These are phyloP conservation scores for Tripidium arundinaceum DNA, from an alignment of 202 grass and related monocot genomes.

Conservation along the genomic window DNA sequence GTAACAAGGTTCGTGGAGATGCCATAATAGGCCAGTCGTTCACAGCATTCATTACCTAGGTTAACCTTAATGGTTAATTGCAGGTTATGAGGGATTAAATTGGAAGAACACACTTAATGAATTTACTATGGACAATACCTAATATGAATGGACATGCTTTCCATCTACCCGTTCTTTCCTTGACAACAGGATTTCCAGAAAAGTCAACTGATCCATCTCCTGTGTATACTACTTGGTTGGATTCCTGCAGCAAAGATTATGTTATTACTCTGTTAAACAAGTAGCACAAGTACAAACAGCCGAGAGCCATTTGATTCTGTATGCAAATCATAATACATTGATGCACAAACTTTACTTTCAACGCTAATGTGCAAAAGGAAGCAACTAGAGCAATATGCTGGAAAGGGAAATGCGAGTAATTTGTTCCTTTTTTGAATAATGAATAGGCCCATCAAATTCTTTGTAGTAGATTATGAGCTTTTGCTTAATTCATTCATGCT, in stretches of 20 bases:
- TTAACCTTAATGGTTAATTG: conserved; percentile 10
- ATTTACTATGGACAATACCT: conserved; percentile 37
- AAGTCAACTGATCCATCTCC: conserved; percentile 88
- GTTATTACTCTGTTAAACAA: conserved; percentile 9
- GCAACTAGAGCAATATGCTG: not conserved
- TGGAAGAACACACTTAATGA: not conserved
- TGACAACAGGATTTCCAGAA: conserved; percentile 61
- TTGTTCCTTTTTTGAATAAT: not conserved
- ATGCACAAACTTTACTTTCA: not conserved
- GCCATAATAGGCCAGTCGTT: conserved; percentile 81
- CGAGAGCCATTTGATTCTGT: not conserved
- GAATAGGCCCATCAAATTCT: not conserved
- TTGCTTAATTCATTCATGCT: not conserved
- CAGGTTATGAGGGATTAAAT: not conserved
- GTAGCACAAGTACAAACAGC: not conserved
- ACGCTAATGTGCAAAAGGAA: conserved; percentile 8
- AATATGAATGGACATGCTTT: conserved; percentile 88
- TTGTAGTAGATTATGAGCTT: not conserved
- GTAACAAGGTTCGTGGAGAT: conserved; percentile 85
- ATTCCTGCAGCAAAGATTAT: conserved; percentile 40
- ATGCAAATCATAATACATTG: not conserved
- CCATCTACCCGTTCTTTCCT: conserved; percentile 78
- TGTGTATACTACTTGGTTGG: conserved; percentile 50
- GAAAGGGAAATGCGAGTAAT: not conserved
- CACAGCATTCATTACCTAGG: conserved; percentile 86